phyloP scores from a whole-genome alignment of 2,329 filamentous ascomycete genomes.

The Ceratocystis alfenasii region DNA sequence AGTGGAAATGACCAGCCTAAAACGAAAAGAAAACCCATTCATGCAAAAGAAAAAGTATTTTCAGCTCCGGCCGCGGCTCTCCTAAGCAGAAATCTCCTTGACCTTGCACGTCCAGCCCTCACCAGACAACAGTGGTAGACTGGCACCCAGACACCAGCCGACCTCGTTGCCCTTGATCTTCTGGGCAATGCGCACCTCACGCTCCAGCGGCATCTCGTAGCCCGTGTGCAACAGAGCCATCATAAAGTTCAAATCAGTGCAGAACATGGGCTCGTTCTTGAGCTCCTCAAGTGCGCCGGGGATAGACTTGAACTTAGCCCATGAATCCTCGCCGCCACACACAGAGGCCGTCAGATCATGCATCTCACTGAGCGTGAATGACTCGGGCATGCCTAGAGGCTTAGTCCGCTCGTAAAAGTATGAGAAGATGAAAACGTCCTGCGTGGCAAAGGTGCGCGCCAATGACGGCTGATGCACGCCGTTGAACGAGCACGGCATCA shows the following conservation, averaged over 20 bases:
- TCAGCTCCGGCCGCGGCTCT: background rate
- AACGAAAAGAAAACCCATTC: background rate
- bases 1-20: background rate
- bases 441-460: conserved; percentile 77
- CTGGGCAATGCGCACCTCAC: conserved; percentile 96
- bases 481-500: conserved; percentile 96
- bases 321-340: conserved; percentile 63
- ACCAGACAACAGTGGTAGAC: conserved; percentile 68
- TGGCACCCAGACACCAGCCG: conserved; percentile 94
- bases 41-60: background rate
- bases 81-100: conserved; percentile 47
- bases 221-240: conserved; percentile 82
- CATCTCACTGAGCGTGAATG: conserved; percentile 83
- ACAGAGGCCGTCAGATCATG: conserved; percentile 75
- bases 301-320: conserved; percentile 65
- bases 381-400: conserved; percentile 95
- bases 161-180: conserved; percentile 96
- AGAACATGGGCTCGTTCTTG: conserved; percentile 72
- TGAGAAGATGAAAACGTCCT: conserved; percentile 92
- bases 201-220: conserved; percentile 93
- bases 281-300: conserved; percentile 72
- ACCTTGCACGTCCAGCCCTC: conserved; percentile 88
- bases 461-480: conserved; percentile 89
- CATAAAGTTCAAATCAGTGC: conserved; percentile 95
- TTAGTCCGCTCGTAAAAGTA: conserved; percentile 96